Evolutionary conservation across 2,329 filamentous ascomycete species (phyloP).

Genomic region (Macroventuria anomochaeta): DNA sequence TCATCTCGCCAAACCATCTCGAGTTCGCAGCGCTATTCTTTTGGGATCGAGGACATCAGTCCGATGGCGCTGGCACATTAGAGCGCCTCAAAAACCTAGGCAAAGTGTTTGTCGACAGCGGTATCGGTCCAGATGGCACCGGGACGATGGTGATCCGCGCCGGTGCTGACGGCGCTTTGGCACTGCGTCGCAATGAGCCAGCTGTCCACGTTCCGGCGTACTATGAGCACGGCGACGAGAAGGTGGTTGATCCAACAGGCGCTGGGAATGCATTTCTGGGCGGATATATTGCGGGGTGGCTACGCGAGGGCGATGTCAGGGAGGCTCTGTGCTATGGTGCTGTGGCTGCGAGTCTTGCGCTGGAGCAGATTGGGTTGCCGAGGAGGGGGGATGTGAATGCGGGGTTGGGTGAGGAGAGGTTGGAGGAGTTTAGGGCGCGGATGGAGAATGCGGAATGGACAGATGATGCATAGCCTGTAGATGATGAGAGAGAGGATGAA

Average conservation of each 20-base stretch:
- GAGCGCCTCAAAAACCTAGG: neutral
- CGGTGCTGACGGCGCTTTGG: slow-evolving; percentile 18
- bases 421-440: neutral
- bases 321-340: slow-evolving; percentile 21
- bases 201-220: slow-evolving; percentile 23
- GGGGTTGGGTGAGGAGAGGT: neutral
- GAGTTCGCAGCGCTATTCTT: slow-evolving; percentile 25
- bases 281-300: slow-evolving; percentile 26
- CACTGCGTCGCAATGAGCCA: neutral
- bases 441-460: too few species aligned
- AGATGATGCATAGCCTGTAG: too few species aligned
- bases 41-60: neutral
- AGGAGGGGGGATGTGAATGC: neutral
- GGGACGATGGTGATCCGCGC: slow-evolving; percentile 21
- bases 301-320: neutral
- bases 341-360: slow-evolving; percentile 32
- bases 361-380: slow-evolving; percentile 35
- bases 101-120: neutral
- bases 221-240: slow-evolving; percentile 3
- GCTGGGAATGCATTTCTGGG: slow-evolving; percentile 35
- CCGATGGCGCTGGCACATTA: neutral
- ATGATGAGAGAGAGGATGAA: too few species aligned
- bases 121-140: neutral
- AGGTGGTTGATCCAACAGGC: slow-evolving; percentile 32
- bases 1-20: slow-evolving; percentile 37